Evolutionary conservation across 495 filamentous ascomycete genomes (phyloP), one percentile per base, ranked within the genome.

Genomic region (Aspergillus avenaceus): DNA sequence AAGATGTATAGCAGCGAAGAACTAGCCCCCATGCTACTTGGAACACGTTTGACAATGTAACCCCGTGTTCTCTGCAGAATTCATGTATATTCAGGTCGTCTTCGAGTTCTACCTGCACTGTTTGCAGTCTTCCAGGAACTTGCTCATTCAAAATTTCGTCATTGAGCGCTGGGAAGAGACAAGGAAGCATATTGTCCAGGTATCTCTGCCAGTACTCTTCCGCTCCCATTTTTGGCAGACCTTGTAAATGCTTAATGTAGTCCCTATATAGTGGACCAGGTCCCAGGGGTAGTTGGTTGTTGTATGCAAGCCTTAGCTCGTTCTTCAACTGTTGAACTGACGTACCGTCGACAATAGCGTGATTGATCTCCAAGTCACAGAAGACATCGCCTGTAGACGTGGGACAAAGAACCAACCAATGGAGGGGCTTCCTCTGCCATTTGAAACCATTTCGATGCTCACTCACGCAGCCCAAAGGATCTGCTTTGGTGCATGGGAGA

Each of bases 311-410:
- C 2, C 58, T 59, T 9, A 72, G 47, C 11, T 70, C 69, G 5
- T 50, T 51, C 18, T 61, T 23, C 25, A 72, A 53, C 5, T 55
- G 50, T 4, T 51, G 49, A 11, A 61, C 48, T 0, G 67, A 70
- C 8, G 31, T 11, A 13, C 49, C 69, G 60, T 74, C 62, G 34
- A 64, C 52, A 26, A 71, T 45, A 28, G 72, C 52, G 59, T 75
- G 69, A 56, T 65, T 78, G 50, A 78, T 67, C 31, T 79, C 73
- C 21, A 78, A 27, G 32, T 65, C 66, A 44, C 63, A 67, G 9
- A 63, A 56, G 0, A 78, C 63, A 16, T 45, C 41, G 5, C 52
- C 55, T 6, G 34, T 52, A 2, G 42, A 34, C 8, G 61, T 63
- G 42, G 64, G 54, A 34, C 53, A 62, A 37, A 63, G 64, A 12